A percentile compares a stretch with the other conserved stretches of the same genome.
These are phyloP conservation scores for Spongispora temasekensis DNA, from an alignment of 1,284 basidiomycete genomes.

Conservation along the genomic window DNA sequence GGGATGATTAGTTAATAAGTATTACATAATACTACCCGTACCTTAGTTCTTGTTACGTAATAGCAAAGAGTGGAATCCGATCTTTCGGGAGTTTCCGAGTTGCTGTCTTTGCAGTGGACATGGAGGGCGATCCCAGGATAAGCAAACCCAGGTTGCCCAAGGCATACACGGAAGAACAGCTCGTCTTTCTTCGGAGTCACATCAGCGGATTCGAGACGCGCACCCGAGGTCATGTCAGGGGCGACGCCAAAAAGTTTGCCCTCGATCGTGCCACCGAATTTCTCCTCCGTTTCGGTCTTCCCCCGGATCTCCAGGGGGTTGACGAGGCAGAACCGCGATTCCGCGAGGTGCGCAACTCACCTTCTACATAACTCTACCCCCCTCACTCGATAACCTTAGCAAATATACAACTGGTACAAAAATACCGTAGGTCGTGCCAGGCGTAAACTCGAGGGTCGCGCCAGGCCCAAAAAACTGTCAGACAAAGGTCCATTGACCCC, in stretches of 20 bases:
- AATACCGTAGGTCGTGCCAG: slow-evolving; percentile 59
- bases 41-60: neutral
- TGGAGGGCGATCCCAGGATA: slow-evolving; percentile 37
- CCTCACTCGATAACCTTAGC: too few species aligned
- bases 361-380: too few species aligned
- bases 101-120: too few species aligned
- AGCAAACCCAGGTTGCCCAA: slow-evolving; percentile 59
- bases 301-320: slow-evolving; percentile 49
- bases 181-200: slow-evolving; percentile 53
- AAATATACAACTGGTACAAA: slow-evolving; percentile 72
- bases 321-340: slow-evolving; percentile 58
- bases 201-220: slow-evolving; percentile 53
- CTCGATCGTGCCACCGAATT: slow-evolving; percentile 60
- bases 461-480: slow-evolving; percentile 46
- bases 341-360: slow-evolving; percentile 55
- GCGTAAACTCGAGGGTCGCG: slow-evolving; percentile 53
- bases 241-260: slow-evolving; percentile 64
- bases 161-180: slow-evolving; percentile 51
- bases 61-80: slow-evolving; percentile 28
- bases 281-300: slow-evolving; percentile 54
- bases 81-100: slow-evolving; percentile 29
- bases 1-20: slow-evolving; percentile 6
- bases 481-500: slow-evolving; percentile 43
- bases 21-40: neutral
- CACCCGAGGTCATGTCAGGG: slow-evolving; percentile 48